Conservation (phyloP, 768 basidiomycete species). For the Suillus fuscotomentosus region DNA sequence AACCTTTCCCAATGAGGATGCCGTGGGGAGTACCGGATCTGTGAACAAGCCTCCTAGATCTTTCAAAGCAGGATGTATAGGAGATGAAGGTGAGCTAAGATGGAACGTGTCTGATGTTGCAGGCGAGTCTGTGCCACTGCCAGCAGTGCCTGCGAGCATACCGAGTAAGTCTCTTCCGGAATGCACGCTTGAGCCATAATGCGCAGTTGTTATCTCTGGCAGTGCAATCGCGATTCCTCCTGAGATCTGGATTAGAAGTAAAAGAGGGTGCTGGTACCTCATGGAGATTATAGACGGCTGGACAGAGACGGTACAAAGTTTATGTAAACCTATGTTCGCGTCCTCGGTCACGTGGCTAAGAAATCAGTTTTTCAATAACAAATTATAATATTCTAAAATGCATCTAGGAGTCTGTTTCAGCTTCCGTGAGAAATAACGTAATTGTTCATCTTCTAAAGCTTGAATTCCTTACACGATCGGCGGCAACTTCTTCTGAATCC, state of each 20-base stretch:
- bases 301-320: neutral
- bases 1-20: neutral
- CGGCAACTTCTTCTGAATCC: conserved; percentile 7
- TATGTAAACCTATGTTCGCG: conserved; percentile 1
- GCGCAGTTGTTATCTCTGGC: neutral
- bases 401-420: neutral
- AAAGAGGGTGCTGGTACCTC: conserved; percentile 3
- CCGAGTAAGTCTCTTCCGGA: conserved; percentile 14
- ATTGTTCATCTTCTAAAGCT: neutral
- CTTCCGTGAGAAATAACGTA: conserved; percentile 9
- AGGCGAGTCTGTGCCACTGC: neutral
- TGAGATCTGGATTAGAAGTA: conserved; percentile 2
- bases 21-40: neutral
- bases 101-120: neutral
- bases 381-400: neutral
- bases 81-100: neutral
- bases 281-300: neutral
- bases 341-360: conserved; percentile 3
- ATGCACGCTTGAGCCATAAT: neutral
- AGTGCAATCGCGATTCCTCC: conserved; percentile 6
- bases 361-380: conserved; percentile 1
- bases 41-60: neutral
- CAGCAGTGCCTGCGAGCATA: conserved; percentile 11
- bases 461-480: conserved; percentile 9
- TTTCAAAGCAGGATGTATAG: neutral